Evolutionary conservation across 1,284 basidiomycete genomes (phyloP).

Genomic region (Xanthoconium separans): DNA sequence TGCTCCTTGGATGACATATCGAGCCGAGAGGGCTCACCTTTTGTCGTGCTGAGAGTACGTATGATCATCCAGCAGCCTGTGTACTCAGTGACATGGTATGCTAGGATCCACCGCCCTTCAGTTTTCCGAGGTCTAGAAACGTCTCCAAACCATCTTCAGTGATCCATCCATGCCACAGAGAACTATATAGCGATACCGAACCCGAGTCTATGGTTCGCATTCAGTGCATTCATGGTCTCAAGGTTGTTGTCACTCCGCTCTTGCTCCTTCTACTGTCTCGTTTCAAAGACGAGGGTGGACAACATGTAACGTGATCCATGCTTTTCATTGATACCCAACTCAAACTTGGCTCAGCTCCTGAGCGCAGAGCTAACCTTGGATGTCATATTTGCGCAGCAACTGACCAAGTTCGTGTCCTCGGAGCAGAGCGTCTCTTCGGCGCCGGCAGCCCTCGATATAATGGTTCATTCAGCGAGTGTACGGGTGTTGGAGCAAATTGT

Average conservation of each 20-base stretch:
- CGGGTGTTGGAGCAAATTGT: conserved; percentile 27
- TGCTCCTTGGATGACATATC: conserved; percentile 29
- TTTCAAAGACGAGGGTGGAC: conserved; percentile 44
- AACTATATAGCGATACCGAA: not conserved
- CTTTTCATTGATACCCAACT: conserved; percentile 1
- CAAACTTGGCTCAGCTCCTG: conserved; percentile 31
- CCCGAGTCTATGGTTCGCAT: conserved; percentile 21
- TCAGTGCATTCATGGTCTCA: conserved; percentile 34
- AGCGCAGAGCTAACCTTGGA: conserved; percentile 52
- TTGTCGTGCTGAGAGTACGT: conserved; percentile 34
- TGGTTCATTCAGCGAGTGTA: conserved; percentile 24
- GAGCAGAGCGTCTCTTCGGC: conserved; percentile 2
- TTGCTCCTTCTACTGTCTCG: conserved; percentile 36
- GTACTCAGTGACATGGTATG: not conserved
- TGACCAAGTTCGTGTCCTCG: conserved; percentile 31
- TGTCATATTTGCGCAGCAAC: conserved; percentile 39
- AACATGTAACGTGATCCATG: conserved; percentile 35
- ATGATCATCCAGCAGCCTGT: not conserved
- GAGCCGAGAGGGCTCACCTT: conserved; percentile 39
- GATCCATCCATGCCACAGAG: conserved; percentile 3
- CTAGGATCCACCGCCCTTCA: conserved; percentile 13
- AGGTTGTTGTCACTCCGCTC: conserved; percentile 47
- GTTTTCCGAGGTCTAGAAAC: conserved; percentile 10
- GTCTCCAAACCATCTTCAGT: conserved; percentile 1
- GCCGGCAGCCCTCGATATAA: conserved; percentile 21